These are phyloP conservation scores for Boletus rubescentipes DNA, from an alignment of 768 basidiomycete genomes.

Conservation along the genomic window DNA sequence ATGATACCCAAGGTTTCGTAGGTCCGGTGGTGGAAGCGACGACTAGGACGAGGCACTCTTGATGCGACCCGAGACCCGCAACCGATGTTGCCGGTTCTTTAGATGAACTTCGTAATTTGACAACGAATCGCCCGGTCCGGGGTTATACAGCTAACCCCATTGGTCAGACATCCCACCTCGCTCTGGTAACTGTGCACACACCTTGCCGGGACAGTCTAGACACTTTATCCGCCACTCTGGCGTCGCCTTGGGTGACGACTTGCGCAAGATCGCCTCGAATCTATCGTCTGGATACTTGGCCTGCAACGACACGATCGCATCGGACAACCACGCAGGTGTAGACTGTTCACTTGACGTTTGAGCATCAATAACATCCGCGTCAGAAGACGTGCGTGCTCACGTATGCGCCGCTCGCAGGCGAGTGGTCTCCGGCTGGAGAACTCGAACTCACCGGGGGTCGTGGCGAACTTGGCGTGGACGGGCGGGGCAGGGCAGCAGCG, in stretches of 20 bases:
- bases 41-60: slow-evolving; percentile 21
- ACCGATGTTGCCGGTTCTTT: slow-evolving; percentile 78
- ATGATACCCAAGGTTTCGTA: slow-evolving; percentile 4
- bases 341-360: slow-evolving; percentile 34
- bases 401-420: slow-evolving; percentile 20
- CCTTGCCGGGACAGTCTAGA: slow-evolving; percentile 91
- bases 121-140: slow-evolving; percentile 84
- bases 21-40: slow-evolving; percentile 8
- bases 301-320: slow-evolving; percentile 67
- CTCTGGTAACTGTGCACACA: slow-evolving; percentile 25
- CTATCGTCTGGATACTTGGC: slow-evolving; percentile 74
- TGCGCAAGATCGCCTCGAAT: slow-evolving; percentile 75
- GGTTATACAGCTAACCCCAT: slow-evolving; percentile 70
- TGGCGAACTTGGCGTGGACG: slow-evolving; percentile 28
- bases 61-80: slow-evolving; percentile 63
- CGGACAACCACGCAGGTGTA: slow-evolving; percentile 70
- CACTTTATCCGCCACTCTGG: slow-evolving; percentile 93
- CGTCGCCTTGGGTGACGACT: slow-evolving; percentile 49
- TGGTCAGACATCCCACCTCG: neutral
- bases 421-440: slow-evolving; percentile 19
- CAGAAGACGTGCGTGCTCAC: slow-evolving; percentile 24
- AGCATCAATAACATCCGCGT: slow-evolving; percentile 33
- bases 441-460: slow-evolving; percentile 14
- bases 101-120: slow-evolving; percentile 93
- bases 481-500: slow-evolving; percentile 19